Conservation (phyloP, 192 early-diverging fungal species). For the Fimicolochytrium jonesii region DNA sequence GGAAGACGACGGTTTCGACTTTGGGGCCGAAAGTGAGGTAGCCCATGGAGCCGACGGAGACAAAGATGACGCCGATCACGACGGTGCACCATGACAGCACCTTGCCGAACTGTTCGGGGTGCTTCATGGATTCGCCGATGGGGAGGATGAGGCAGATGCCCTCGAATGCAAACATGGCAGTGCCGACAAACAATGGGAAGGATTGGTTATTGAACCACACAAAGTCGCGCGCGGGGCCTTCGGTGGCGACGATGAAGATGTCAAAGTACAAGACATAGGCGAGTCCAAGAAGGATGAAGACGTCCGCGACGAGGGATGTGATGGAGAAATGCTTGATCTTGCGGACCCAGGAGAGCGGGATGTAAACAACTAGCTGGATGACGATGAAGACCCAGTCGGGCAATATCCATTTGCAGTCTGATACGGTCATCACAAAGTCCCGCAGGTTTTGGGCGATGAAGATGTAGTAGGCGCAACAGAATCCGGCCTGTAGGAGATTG, state of each 20-base stretch:
- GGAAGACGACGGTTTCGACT: constrained; percentile 82
- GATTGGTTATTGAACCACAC: constrained; percentile 71
- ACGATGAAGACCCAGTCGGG: constrained; percentile 72
- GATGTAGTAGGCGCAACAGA: constrained; percentile 84
- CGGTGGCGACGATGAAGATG: constrained; percentile 57
- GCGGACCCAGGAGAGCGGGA: constrained; percentile 85
- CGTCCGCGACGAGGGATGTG: constrained; percentile 83
- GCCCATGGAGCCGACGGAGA: constrained; percentile 71
- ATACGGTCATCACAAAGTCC: constrained; percentile 64
- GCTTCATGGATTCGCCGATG: constrained; percentile 84
- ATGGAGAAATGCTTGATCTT: constrained; percentile 85
- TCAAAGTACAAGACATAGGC: constrained; percentile 82
- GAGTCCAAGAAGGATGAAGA: constrained; percentile 87
- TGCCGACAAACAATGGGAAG: constrained; percentile 89
- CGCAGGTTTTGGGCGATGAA: constrained; percentile 83
- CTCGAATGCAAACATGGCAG: constrained; percentile 88
- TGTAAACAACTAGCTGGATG: constrained; percentile 68
- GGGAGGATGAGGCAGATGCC: constrained; percentile 85
- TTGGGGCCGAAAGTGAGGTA: constrained; percentile 83
- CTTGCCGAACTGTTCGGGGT: constrained; percentile 78
- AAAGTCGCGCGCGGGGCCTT: constrained; percentile 65
- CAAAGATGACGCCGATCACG: constrained; percentile 74
- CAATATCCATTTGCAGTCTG: constrained; percentile 54
- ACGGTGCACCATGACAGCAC: constrained; percentile 79
- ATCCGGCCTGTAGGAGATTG: constrained; percentile 67